Percentiles rank a stretch among this genome's conserved stretches.
phyloP scores from a whole-genome alignment of 805 yeast species.

The Wickerhamomyces bovis region DNA sequence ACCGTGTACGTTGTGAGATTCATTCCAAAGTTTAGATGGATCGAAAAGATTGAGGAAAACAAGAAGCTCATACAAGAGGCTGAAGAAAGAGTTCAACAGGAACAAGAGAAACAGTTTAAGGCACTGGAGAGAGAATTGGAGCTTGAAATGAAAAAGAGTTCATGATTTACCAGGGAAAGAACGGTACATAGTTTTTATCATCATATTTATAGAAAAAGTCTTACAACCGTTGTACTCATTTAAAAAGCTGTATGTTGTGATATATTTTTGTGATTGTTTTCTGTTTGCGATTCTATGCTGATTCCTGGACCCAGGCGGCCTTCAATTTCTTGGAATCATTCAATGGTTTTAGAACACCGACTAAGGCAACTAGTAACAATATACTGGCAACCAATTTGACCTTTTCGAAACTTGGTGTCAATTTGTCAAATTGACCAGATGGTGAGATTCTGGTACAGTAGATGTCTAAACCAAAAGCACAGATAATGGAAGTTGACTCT shows the following conservation, averaged over 20 bases:
- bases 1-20: conserved; percentile 19
- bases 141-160: neutral
- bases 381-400: conserved; percentile 58
- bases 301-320: conserved; percentile 18
- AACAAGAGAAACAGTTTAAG: neutral
- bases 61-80: conserved; percentile 1
- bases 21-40: conserved; percentile 20
- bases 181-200: neutral
- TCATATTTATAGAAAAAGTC: neutral
- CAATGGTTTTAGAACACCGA: conserved; percentile 49
- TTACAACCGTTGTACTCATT: neutral
- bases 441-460: conserved; percentile 79
- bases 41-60: conserved; percentile 4
- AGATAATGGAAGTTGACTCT: conserved; percentile 76
- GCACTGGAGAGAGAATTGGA: neutral
- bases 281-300: neutral
- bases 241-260: too few relatives aligned
- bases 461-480: conserved; percentile 60
- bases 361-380: conserved; percentile 39
- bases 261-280: too few relatives aligned
- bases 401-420: conserved; percentile 64
- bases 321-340: conserved; percentile 49
- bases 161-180: neutral
- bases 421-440: conserved; percentile 74
- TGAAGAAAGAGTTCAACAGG: neutral